A percentile compares a stretch with the other conserved stretches of the same genome.
Evolutionary conservation across 2,329 filamentous ascomycete genomes (phyloP).

Genomic region (Talaromyces sp.): DNA sequence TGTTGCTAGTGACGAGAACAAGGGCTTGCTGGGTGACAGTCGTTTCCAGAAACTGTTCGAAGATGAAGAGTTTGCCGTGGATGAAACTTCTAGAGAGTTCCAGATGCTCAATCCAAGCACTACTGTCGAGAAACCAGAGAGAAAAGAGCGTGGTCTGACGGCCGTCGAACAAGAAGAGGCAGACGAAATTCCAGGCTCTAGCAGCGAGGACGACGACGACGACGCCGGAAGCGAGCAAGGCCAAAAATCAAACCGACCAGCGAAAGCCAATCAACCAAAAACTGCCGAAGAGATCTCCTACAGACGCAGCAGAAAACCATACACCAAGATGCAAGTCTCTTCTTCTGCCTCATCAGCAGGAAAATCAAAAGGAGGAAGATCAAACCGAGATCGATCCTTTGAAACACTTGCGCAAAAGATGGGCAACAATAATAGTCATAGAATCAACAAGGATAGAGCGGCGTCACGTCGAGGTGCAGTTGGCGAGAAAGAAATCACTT

Average conservation of each 20-base stretch:
- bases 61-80: conserved; percentile 86
- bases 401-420: conserved; percentile 50
- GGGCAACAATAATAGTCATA: conserved; percentile 29
- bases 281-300: conserved; percentile 50
- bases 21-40: conserved; percentile 70
- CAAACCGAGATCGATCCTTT: conserved; percentile 52
- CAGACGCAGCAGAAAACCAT: conserved; percentile 47
- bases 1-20: conserved; percentile 37
- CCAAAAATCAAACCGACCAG: conserved; percentile 21
- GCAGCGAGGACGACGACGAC: conserved; percentile 29
- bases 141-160: conserved; percentile 50
- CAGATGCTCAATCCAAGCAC: conserved; percentile 84
- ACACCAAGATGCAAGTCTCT: conserved; percentile 54
- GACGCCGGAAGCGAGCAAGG: conserved; percentile 1
- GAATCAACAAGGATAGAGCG: conserved; percentile 2
- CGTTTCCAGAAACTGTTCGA: conserved; percentile 89
- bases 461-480: conserved; percentile 30
- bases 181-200: conserved; percentile 45
- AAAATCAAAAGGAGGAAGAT: conserved; percentile 21
- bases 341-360: conserved; percentile 41
- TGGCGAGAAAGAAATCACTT: conserved; percentile 55
- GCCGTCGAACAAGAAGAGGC: conserved; percentile 59
- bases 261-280: conserved; percentile 32
- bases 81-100: conserved; percentile 85
- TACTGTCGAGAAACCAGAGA: conserved; percentile 21